Base-by-base conservation (phyloP, 2,329 filamentous ascomycete species). In the Aspergillus sp. region DNA sequence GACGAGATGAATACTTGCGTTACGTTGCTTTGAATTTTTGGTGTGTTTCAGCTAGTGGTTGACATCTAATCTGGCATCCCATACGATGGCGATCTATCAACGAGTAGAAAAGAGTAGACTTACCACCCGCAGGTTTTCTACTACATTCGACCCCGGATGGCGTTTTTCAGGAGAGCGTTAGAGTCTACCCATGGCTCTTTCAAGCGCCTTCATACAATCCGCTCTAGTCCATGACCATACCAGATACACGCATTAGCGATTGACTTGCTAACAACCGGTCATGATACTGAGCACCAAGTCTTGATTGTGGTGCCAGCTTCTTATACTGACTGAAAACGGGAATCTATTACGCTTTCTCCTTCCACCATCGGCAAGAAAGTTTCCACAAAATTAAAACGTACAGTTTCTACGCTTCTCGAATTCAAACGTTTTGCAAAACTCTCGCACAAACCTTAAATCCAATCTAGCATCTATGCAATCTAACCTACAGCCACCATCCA, bases 41-140 rank as follows among this genome's bases (percentile, higher is more conserved):
- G 41, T 53, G 41, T 55, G 39, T 33, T 47, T 51, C 51, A 58
- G 56, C 52, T 58, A 58, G 52, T 58, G 56, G 56, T 58, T 58
- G 56, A 55, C 27, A 58, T 58, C 56, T 51, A 58, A 58, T 58
- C 52, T 55, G 56, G 46, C 56, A 58, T 55, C 48, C 41, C 51
- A 47, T 21, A 44, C 6, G 35, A 37, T 24, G 52, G 41, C 27
- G 40, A 47, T 58, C 19, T 41, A 48, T 58, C 40, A 39, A 50
- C 24, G 33, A 53, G 56, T 58, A 58, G 44, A 57, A 24, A 19
- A 50, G 45, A 54, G 50, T 58, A 58, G 39, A 31, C 56, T 51
- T 8, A 49, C 50, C 17, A 49, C 40, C 11, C 6, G 49, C 15
- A n/a, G 19, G 24, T 19, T 46, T 33, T 46, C 24, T n/a, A 24